Conservation (phyloP, 2,329 filamentous ascomycete species). For the Scolecobasidium constrictum region DNA sequence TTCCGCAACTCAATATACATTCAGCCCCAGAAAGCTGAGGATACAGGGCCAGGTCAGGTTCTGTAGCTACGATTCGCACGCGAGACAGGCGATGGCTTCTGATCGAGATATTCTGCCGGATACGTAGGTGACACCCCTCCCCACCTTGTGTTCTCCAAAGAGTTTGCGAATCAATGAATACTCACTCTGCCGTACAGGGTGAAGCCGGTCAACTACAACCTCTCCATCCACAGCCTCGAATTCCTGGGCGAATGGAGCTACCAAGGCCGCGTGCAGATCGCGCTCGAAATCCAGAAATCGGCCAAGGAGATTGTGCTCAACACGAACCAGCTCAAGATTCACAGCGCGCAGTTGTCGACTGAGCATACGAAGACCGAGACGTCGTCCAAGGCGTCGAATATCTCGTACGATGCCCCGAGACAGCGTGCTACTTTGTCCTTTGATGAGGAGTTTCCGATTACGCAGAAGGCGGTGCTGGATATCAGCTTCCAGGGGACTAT, state of each 20-base stretch:
- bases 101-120: slow-evolving; percentile 14
- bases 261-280: slow-evolving; percentile 75
- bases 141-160: too few relatives aligned
- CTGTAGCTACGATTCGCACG: slow-evolving; percentile 7
- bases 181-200: slow-evolving; percentile 43
- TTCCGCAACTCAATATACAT: too few relatives aligned
- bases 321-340: slow-evolving; percentile 70
- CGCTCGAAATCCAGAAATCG: slow-evolving; percentile 58
- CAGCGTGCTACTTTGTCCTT: slow-evolving; percentile 78
- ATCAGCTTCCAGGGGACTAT: slow-evolving; percentile 72
- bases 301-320: slow-evolving; percentile 77
- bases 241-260: slow-evolving; percentile 64
- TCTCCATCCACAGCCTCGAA: slow-evolving; percentile 73
- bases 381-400: slow-evolving; percentile 50
- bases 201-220: slow-evolving; percentile 75
- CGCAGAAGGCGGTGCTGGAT: slow-evolving; percentile 54
- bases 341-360: slow-evolving; percentile 50
- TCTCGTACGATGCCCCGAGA: slow-evolving; percentile 71
- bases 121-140: slow-evolving; percentile 22
- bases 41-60: slow-evolving; percentile 2
- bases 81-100: slow-evolving; percentile 7
- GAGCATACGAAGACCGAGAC: slow-evolving; percentile 48
- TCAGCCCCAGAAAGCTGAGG: too few relatives aligned
- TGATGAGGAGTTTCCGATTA: slow-evolving; percentile 55
- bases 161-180: too few relatives aligned